Percentiles rank a stretch among this genome's conserved stretches.
Evolutionary conservation across 2,329 filamentous ascomycete genomes (phyloP).

Genomic region (Alternaria sp.): DNA sequence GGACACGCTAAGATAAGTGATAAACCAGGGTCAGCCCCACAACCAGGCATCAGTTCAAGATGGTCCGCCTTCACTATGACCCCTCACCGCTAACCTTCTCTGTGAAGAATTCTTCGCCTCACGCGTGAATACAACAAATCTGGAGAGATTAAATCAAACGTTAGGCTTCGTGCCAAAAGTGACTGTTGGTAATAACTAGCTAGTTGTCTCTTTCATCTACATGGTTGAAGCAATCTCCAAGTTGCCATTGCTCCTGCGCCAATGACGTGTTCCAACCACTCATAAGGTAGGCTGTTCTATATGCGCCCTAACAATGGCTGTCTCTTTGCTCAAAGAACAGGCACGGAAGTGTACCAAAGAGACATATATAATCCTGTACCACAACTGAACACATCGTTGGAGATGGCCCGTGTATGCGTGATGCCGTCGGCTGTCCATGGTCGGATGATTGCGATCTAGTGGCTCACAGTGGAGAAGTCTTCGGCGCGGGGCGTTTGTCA

Average conservation of each 20-base stretch:
- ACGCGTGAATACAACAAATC: neutral
- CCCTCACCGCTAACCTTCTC: neutral
- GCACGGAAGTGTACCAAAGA: neutral
- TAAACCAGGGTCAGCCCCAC: slow-evolving; percentile 13
- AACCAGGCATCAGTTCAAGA: slow-evolving; percentile 11
- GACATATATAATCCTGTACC: neutral
- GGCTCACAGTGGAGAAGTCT: slow-evolving; percentile 1
- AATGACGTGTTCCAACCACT: neutral
- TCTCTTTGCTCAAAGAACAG: neutral
- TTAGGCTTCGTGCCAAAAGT: neutral
- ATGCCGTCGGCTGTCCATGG: neutral
- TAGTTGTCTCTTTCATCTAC: neutral
- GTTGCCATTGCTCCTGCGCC: neutral
- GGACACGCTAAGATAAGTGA: slow-evolving; percentile 32
- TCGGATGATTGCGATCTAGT: neutral
- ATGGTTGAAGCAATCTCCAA: neutral
- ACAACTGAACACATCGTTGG: neutral
- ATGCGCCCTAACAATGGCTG: neutral
- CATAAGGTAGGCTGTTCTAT: neutral
- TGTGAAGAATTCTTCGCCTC: neutral
- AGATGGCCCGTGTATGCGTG: neutral
- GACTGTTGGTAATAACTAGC: neutral
- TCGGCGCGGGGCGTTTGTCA: neutral
- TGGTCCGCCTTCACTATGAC: neutral
- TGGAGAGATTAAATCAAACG: neutral